Evolutionary conservation across 192 early-diverging fungal genomes (phyloP).

Genomic region (Backusella australiensis): DNA sequence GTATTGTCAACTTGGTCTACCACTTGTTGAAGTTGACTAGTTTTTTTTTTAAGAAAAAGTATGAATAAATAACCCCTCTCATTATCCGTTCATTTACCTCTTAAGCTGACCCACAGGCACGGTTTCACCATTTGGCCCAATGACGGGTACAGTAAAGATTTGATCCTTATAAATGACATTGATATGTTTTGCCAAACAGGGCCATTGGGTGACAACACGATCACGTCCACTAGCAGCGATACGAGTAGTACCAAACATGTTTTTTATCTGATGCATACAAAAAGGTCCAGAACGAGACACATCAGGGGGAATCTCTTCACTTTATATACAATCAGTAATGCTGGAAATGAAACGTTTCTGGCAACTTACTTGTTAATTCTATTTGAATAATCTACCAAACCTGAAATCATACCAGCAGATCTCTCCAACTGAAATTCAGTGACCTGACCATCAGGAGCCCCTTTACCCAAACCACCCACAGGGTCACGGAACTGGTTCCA

Average conservation of each 20-base stretch:
- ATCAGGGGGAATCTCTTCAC: conserved; percentile 64
- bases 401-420: conserved; percentile 70
- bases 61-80: neutral
- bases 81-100: conserved; percentile 26
- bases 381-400: conserved; percentile 75
- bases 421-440: conserved; percentile 75
- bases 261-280: conserved; percentile 95
- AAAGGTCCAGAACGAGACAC: conserved; percentile 66
- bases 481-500: conserved; percentile 71
- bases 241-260: conserved; percentile 80
- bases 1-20: conserved; percentile 45
- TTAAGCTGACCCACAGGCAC: conserved; percentile 50
- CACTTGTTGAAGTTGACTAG: conserved; percentile 40
- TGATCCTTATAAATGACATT: conserved; percentile 85
- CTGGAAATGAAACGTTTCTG: conserved; percentile 9
- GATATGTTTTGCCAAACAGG: conserved; percentile 75
- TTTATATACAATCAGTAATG: conserved; percentile 2
- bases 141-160: conserved; percentile 80
- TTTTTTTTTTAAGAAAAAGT: neutral
- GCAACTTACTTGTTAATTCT: conserved; percentile 56
- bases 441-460: conserved; percentile 48
- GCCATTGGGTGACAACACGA: conserved; percentile 67
- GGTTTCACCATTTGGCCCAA: conserved; percentile 60
- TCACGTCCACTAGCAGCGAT: conserved; percentile 70
- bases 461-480: conserved; percentile 36